Evolutionary conservation across 257 asterid species (phyloP), one percentile per base, ranked within the genome.

Genomic region (Solanum neorickii): DNA sequence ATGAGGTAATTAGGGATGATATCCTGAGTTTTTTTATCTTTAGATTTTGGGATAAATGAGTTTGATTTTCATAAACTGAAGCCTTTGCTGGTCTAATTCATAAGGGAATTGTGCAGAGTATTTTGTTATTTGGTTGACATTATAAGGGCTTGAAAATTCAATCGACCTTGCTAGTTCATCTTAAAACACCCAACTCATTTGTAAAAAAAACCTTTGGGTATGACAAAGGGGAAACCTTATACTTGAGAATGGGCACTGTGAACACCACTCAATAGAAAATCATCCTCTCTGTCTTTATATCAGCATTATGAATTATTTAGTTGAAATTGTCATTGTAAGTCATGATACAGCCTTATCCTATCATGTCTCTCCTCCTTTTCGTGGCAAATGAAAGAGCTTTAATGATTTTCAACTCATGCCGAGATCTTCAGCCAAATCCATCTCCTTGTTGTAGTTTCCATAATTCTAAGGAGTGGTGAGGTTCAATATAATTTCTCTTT

Each of bases 1-100:
- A 94, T 62, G 99, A 97, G 98, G 99, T 97, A 92, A 62, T 88
- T 12, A 49, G 44, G 29, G 46, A 16, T 82, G 69, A 7, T 82
- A 21, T 16, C 21, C 21, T 76, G 37, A 41, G 37, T 42, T 7
- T 76, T 42, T 5, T 42, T 37, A n/a, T 39, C 5, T 13, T n/a
- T 76, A 7, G 13, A 25, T 76, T 23, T 42, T 76, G 37, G 5
- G 83, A n/a, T 42, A 41, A 41, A 23, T 39, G 20, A 6, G 33
- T 75, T 73, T 37, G 29, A 20, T 73, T 37, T 73, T 37, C 20
- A 16, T 47, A 47, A 25, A 52, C 37, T 82, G 46, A 82, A 49
- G 69, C 85, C 35, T 49, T 12, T 49, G 29, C 20, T 52, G 18
- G 66, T 82, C 85, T 16, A 29, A 29, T 82, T 49, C 27, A 49